Base-by-base conservation (phyloP, 2,329 filamentous ascomycete genomes). In the Orbilia oligospora region DNA sequence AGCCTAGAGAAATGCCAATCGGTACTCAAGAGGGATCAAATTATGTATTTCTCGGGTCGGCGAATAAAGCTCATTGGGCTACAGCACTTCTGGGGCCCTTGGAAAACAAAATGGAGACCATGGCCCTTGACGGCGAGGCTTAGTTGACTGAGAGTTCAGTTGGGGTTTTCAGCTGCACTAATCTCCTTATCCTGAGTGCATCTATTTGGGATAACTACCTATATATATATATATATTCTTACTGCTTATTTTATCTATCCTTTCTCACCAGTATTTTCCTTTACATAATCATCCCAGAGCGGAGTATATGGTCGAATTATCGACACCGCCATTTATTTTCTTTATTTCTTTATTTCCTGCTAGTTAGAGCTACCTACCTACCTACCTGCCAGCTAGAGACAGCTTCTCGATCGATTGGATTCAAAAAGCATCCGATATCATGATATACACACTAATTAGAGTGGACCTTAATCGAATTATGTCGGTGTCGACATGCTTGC, bases 41-140 rank as follows among this genome's bases (percentile, higher is more conserved):
- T 22, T 77, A 77, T 18, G 67, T 77, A 16, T 77, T 77, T 41
- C 53, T 77, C 36, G 73, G 73, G 20, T 71, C 73, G 12, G 73
- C 73, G 24, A 77, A 77, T 56, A 77, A 77, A 49, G 73, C 73
- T 20, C 73, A 77, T 64, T 77, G 73, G 73, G 73, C 73, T 20
- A 68, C 73, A 16, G 73, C 67, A 0, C 22, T 77, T 4, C 27
- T 77, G 9, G 73, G 73, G 16, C 73, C 73, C 16, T 41, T 77
- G 18, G 73, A 77, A 46, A 67, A 41, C 27, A 48, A 64, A 41
- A 71, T 77, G 67, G 73, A 71, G 53, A 67, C 51, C 6, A 77
- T 77, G 73, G 68, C 67, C 8, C 36, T 76, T 27, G 33, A 30
- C 20, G 61, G 41, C 18, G n/a, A n/a, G 18, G 30, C 61, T 48